These are phyloP conservation scores for Pseudogymnoascus sp. DNA, from an alignment of 2,329 filamentous ascomycete genomes.

Conservation along the genomic window DNA sequence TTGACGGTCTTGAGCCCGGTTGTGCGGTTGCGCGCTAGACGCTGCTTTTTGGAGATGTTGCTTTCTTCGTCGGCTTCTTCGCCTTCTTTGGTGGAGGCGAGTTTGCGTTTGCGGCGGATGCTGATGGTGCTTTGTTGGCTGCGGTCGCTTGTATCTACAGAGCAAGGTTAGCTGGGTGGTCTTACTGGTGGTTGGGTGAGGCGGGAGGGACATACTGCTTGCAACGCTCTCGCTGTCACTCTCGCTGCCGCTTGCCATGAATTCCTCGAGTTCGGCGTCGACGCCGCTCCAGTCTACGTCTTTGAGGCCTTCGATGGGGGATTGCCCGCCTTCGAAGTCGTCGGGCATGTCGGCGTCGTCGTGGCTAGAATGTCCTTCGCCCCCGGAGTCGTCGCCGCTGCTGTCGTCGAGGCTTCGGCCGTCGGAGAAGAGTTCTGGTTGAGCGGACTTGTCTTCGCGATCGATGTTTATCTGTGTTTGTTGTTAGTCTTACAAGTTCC, in stretches of 20 bases:
- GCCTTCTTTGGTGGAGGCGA: slow-evolving; percentile 32
- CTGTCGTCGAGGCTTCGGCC: slow-evolving; percentile 23
- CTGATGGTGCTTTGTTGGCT: slow-evolving; percentile 11
- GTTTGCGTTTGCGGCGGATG: slow-evolving; percentile 16
- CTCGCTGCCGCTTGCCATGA: slow-evolving; percentile 51
- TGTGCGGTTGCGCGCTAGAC: slow-evolving; percentile 36
- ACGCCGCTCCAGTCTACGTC: slow-evolving; percentile 53
- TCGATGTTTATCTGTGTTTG: slow-evolving; percentile 13
- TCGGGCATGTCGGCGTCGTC: slow-evolving; percentile 40
- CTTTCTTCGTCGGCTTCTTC: slow-evolving; percentile 42
- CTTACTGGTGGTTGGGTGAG: background rate
- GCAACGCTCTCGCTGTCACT: slow-evolving; percentile 21
- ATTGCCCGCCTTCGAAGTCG: slow-evolving; percentile 40
- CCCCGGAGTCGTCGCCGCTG: slow-evolving; percentile 25
- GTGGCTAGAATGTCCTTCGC: slow-evolving; percentile 11
- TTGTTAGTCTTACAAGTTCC: background rate
- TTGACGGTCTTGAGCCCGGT: slow-evolving; percentile 40
- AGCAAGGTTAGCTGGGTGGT: background rate
- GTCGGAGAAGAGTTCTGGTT: background rate
- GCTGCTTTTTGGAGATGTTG: slow-evolving; percentile 42
- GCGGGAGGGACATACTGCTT: slow-evolving; percentile 5
- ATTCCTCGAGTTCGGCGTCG: slow-evolving; percentile 68
- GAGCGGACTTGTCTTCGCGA: slow-evolving; percentile 34
- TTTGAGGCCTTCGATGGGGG: slow-evolving; percentile 47
- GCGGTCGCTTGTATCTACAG: slow-evolving; percentile 11